Base-by-base conservation (phyloP, 129 eudicot species). In the Chrysanthemum makinoi region DNA sequence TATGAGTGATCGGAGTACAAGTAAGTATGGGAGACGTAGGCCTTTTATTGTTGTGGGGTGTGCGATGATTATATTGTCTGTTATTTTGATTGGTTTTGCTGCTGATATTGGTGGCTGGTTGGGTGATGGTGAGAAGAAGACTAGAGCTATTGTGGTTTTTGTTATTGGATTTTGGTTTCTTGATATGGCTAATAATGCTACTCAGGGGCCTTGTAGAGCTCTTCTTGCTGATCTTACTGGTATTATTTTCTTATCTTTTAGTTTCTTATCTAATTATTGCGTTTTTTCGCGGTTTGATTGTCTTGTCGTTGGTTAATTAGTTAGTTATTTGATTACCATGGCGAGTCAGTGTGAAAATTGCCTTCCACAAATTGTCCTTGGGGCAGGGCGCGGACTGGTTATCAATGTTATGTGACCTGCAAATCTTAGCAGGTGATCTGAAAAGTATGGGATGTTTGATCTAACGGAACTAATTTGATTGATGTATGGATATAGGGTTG, bases 121-220 rank as follows among this genome's bases (percentile, higher is more conserved):
- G 0, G 99, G 99, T 0, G 99, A 95, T 55, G 86, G 80, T 48
- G 79, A 61, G 30, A 76, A 6, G 51, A 86, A 84, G 75, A 75
- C 81, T 17, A 76, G 86, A 9, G 96, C 99, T 5, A 77, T 95
- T 18, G 86, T 46, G 0, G 83, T 83, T n/a, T 95, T 88, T 56
- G 85, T 95, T 5, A 20, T 95, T 4, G 99, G 99, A 24, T 95
- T 95, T 74, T 95, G 99, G 99, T 67, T 95, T 17, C 96, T 95
- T 62, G 99, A 95, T 83, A 88, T 90, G 65, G 97, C 99, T 7
- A 95, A 95, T 73, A 95, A 95, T 80, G 86, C 86, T 74, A 94
- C 97, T 62, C 99, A 94, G 55, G 99, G 99, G 14, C 99, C 99
- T 61, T 90, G 99, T 65, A 79, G 99, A 68, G 99, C 99, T 62